These are phyloP conservation scores for Heliosperma pusillum DNA, from an alignment of 148 eudicot species.

Conservation along the genomic window DNA sequence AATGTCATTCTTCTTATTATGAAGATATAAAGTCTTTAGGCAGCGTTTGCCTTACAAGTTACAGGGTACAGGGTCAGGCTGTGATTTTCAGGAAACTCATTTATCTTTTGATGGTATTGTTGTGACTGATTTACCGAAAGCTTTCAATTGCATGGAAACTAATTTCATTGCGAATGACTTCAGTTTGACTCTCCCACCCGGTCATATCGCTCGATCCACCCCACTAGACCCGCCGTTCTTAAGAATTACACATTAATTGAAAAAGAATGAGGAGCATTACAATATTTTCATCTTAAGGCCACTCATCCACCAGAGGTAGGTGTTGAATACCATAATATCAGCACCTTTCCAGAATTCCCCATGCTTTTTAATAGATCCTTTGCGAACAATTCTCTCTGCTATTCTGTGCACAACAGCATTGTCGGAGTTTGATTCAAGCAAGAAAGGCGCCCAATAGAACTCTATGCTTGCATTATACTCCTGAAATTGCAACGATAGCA, in stretches of 20 bases:
- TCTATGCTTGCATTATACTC: conserved; percentile 91
- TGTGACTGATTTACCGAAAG: no score
- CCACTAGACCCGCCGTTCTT: not conserved
- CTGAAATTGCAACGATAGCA: conserved; percentile 25
- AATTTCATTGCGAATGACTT: no score
- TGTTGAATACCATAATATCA: conserved; percentile 85
- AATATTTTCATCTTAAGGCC: conserved; percentile 73
- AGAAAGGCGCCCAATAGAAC: conserved; percentile 98
- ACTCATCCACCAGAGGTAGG: conserved; percentile 98
- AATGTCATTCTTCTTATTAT: no score
- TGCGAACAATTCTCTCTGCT: conserved; percentile 70
- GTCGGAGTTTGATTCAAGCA: conserved; percentile 84
- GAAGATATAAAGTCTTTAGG: no score
- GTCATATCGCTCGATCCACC: not conserved
- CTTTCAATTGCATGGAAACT: not conserved
- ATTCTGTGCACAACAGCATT: conserved; percentile 66
- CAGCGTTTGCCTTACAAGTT: no score
- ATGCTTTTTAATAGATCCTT: conserved; percentile 78
- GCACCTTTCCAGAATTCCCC: conserved; percentile 91
- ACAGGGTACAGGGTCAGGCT: not conserved
- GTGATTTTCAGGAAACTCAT: not conserved
- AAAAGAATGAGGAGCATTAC: conserved; percentile 35
- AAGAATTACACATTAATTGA: no score
- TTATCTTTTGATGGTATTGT: not conserved
- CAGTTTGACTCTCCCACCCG: no score